phyloP scores from a whole-genome alignment of 1,284 basidiomycete genomes.

The Pseudozyma sp. region DNA sequence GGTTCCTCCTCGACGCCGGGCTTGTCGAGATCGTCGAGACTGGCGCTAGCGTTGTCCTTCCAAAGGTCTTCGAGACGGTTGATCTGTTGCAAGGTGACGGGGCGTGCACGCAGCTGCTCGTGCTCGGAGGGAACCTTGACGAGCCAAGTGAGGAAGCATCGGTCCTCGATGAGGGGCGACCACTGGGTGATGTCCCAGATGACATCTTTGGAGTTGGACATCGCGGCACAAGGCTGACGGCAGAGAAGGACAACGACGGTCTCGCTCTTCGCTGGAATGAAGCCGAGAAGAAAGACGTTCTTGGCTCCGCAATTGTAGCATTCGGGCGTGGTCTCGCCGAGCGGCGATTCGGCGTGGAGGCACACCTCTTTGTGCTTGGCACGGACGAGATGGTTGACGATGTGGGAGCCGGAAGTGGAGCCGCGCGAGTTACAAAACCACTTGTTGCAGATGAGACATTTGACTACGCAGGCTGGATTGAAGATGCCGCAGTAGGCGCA shows the following conservation, averaged over 20 bases:
- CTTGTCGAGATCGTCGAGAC: conserved; percentile 94
- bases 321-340: conserved; percentile 97
- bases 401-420: conserved; percentile 92
- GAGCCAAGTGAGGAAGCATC: conserved; percentile 97
- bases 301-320: conserved; percentile 98
- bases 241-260: conserved; percentile 98
- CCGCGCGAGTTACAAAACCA: conserved; percentile 99
- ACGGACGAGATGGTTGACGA: conserved; percentile 97
- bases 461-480: conserved; percentile 94
- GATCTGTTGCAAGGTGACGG: conserved; percentile 96
- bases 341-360: conserved; percentile 90
- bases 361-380: conserved; percentile 99
- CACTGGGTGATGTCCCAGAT: conserved; percentile 98
- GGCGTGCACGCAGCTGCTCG: conserved; percentile 92
- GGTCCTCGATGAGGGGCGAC: conserved; percentile 98
- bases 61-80: conserved; percentile 97
- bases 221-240: conserved; percentile 97
- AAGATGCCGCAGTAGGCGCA: conserved; percentile 92
- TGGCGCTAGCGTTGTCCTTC: conserved; percentile 95
- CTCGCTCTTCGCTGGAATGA: conserved; percentile 98
- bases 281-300: conserved; percentile 98
- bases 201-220: conserved; percentile 88
- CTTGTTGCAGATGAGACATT: conserved; percentile 93
- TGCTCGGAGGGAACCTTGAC: conserved; percentile 96
- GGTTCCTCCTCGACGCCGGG: conserved; percentile 80